Conservation (phyloP, 441 rosid species). For the Lepidium campestre region DNA sequence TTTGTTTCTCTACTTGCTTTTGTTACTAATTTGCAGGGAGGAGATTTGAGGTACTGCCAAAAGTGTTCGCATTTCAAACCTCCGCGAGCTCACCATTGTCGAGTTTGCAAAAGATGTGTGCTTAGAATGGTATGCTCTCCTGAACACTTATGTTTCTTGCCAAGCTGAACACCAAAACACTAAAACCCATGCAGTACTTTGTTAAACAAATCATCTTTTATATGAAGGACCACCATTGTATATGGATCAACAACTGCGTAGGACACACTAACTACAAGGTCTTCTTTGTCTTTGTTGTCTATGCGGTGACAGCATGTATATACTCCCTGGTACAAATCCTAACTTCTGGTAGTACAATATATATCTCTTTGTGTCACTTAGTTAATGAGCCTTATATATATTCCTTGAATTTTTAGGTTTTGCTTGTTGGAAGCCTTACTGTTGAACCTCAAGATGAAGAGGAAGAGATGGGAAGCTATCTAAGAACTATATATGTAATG, state of each 20-base stretch:
- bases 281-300: slow-evolving; percentile 71
- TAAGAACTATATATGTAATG: slow-evolving; percentile 66
- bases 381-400: neutral
- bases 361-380: neutral
- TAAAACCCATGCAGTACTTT: slow-evolving; percentile 25
- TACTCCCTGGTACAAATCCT: slow-evolving; percentile 66
- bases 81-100: slow-evolving; percentile 92
- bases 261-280: slow-evolving; percentile 90
- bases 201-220: slow-evolving; percentile 29
- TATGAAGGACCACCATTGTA: slow-evolving; percentile 90
- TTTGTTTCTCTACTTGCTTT: neutral
- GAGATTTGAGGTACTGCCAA: slow-evolving; percentile 84
- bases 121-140: slow-evolving; percentile 66
- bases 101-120: slow-evolving; percentile 89
- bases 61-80: slow-evolving; percentile 81
- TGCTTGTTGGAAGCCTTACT: slow-evolving; percentile 84
- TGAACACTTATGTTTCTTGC: slow-evolving; percentile 37
- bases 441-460: slow-evolving; percentile 61
- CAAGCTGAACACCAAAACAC: slow-evolving; percentile 4
- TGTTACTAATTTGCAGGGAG: slow-evolving; percentile 51
- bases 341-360: neutral
- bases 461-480: slow-evolving; percentile 53
- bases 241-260: slow-evolving; percentile 93
- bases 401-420: slow-evolving; percentile 42
- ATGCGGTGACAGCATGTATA: slow-evolving; percentile 62